phyloP scores from a whole-genome alignment of 352 stramenopile species.

The Phytophthora rubi region DNA sequence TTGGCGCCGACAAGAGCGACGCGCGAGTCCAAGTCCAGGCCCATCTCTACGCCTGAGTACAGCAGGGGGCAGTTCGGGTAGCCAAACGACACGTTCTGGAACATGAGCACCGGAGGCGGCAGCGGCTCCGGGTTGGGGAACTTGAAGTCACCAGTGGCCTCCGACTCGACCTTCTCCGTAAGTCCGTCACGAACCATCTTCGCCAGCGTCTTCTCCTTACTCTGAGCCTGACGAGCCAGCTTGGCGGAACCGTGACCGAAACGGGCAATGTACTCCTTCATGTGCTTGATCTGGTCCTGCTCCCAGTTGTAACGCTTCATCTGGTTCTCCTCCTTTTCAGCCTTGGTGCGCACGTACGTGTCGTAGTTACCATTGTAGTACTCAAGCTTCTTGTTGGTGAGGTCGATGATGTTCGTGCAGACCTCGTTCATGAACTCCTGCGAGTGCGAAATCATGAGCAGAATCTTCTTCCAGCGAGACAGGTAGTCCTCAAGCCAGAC shows the following conservation, averaged over 20 bases:
- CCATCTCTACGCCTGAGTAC: slow-evolving; percentile 95
- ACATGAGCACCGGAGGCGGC: slow-evolving; percentile 96
- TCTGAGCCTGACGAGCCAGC: slow-evolving; percentile 97
- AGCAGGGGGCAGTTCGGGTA: slow-evolving; percentile 93
- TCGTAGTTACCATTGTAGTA: slow-evolving; percentile 99
- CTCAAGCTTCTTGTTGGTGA: slow-evolving; percentile 94
- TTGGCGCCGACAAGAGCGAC: slow-evolving; percentile 98
- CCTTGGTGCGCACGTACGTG: slow-evolving; percentile 96
- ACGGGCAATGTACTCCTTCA: slow-evolving; percentile 99
- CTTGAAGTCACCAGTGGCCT: slow-evolving; percentile 93
- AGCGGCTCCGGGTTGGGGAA: slow-evolving; percentile 97
- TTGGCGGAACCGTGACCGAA: slow-evolving; percentile 98
- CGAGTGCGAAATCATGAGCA: slow-evolving; percentile 98
- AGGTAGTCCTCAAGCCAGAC: slow-evolving; percentile 99
- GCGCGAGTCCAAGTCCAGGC: slow-evolving; percentile 96
- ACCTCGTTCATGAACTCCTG: slow-evolving; percentile 99
- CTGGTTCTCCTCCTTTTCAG: slow-evolving; percentile 98
- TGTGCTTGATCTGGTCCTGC: slow-evolving; percentile 98
- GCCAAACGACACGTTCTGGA: slow-evolving; percentile 97
- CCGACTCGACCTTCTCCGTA: slow-evolving; percentile 93
- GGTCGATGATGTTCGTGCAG: slow-evolving; percentile 98
- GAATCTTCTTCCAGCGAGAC: slow-evolving; percentile 96
- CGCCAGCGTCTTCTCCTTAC: slow-evolving; percentile 98
- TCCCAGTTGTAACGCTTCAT: slow-evolving; percentile 98
- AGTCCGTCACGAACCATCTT: slow-evolving; percentile 98